phyloP scores from a whole-genome alignment of 768 basidiomycete species.

The Pulveroboletus sp. region DNA sequence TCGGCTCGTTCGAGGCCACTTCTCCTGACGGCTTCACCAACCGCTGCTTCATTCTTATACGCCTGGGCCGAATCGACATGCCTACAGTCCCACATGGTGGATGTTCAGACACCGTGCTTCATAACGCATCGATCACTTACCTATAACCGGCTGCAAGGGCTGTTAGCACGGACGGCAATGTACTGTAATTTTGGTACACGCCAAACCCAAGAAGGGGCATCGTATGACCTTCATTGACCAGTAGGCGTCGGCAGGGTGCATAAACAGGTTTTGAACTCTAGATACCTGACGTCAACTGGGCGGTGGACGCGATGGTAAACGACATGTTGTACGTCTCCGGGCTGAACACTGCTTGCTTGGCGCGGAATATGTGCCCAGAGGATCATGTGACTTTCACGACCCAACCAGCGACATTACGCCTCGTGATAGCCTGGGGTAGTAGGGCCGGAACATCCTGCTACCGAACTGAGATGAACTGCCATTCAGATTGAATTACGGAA shows the following conservation, averaged over 20 bases:
- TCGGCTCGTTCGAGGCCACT: constrained; percentile 54
- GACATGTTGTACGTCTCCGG: constrained; percentile 15
- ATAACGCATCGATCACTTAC: constrained; percentile 25
- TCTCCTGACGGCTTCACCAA: constrained; percentile 55
- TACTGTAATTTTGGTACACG: constrained; percentile 62
- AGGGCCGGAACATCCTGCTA: background rate
- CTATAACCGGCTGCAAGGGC: constrained; percentile 67
- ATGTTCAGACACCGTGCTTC: background rate
- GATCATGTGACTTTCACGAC: background rate
- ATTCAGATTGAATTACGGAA: constrained; percentile 9
- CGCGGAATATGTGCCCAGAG: too few relatives aligned
- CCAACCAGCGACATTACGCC: background rate
- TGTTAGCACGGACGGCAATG: constrained; percentile 50
- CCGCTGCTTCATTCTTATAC: constrained; percentile 61
- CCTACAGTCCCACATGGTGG: constrained; percentile 30
- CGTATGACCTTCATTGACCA: constrained; percentile 37
- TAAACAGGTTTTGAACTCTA: constrained; percentile 2
- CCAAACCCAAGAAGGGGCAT: constrained; percentile 70
- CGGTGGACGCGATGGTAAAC: constrained; percentile 29
- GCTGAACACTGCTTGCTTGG: constrained; percentile 9
- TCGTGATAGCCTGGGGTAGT: too few relatives aligned
- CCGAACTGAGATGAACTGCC: background rate
- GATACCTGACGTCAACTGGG: constrained; percentile 35
- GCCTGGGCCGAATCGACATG: constrained; percentile 72
- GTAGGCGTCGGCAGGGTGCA: constrained; percentile 1